Conservation (phyloP, 169 alveolate species). For the Plasmodium gaboni region DNA sequence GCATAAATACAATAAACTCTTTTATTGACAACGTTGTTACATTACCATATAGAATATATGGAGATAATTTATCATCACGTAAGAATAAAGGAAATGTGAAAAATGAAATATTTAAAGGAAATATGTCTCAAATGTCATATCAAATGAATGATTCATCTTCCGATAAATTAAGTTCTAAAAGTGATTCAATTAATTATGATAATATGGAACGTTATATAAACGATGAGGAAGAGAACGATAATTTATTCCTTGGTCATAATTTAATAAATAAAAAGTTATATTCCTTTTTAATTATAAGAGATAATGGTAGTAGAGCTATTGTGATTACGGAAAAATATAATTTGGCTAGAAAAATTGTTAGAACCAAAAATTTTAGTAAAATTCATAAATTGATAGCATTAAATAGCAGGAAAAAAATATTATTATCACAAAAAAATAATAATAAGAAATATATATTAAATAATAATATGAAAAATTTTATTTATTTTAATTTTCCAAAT, state of each 20-base stretch:
- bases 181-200: background rate
- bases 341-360: slow-evolving; percentile 66
- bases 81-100: background rate
- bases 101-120: background rate
- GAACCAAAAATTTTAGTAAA: slow-evolving; percentile 69
- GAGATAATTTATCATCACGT: slow-evolving; percentile 17
- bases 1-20: slow-evolving; percentile 50
- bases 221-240: slow-evolving; percentile 22
- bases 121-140: background rate
- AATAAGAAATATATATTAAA: slow-evolving; percentile 45
- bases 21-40: slow-evolving; percentile 60
- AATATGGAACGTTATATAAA: background rate
- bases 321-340: slow-evolving; percentile 70
- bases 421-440: slow-evolving; percentile 29
- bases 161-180: slow-evolving; percentile 1
- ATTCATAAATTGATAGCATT: slow-evolving; percentile 50
- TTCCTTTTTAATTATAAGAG: slow-evolving; percentile 68
- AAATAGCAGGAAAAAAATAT: slow-evolving; percentile 39
- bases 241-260: slow-evolving; percentile 23
- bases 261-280: slow-evolving; percentile 46
- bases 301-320: slow-evolving; percentile 76
- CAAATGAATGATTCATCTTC: background rate
- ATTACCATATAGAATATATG: slow-evolving; percentile 51
- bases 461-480: slow-evolving; percentile 44
- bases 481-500: slow-evolving; percentile 68